These are phyloP conservation scores for Debaryomyces subglobosus DNA, from an alignment of 1,139 yeast genomes.

Conservation along the genomic window DNA sequence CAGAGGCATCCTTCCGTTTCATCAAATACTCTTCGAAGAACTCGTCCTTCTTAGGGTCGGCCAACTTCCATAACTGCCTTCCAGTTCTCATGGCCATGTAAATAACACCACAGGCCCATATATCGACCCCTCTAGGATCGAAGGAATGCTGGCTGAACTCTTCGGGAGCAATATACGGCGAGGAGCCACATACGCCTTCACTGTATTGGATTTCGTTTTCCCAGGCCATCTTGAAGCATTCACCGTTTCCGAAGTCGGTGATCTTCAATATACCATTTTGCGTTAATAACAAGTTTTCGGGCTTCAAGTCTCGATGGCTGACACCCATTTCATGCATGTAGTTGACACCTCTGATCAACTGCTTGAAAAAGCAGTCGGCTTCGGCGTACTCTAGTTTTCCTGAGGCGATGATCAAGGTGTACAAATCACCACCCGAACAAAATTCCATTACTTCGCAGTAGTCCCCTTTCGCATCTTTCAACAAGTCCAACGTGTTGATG, in stretches of 20 bases:
- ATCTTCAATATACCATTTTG: constrained; percentile 81
- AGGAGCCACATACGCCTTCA: constrained; percentile 84
- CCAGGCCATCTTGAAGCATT: constrained; percentile 97
- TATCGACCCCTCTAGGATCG: constrained; percentile 90
- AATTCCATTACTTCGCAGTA: constrained; percentile 97
- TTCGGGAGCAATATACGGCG: constrained; percentile 97
- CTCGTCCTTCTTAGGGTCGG: constrained; percentile 74
- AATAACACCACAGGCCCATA: constrained; percentile 96
- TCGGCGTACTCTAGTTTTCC: constrained; percentile 84
- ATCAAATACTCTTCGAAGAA: constrained; percentile 72
- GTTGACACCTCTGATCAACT: constrained; percentile 84
- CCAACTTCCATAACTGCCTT: constrained; percentile 87
- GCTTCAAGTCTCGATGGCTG: constrained; percentile 92
- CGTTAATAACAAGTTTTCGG: constrained; percentile 85
- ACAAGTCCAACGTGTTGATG: constrained; percentile 80
- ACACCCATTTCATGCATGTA: constrained; percentile 99
- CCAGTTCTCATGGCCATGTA: constrained; percentile 99
- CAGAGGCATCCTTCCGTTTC: constrained; percentile 77
- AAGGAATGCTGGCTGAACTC: constrained; percentile 75
- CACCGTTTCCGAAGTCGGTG: constrained; percentile 95
- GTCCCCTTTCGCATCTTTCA: constrained; percentile 90
- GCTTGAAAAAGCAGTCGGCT: constrained; percentile 96
- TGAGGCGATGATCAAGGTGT: constrained; percentile 79
- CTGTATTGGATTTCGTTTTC: constrained; percentile 82
- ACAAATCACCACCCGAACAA: constrained; percentile 93